phyloP scores from a whole-genome alignment of 2,329 filamentous ascomycete species.

The Penicillium sp. region DNA sequence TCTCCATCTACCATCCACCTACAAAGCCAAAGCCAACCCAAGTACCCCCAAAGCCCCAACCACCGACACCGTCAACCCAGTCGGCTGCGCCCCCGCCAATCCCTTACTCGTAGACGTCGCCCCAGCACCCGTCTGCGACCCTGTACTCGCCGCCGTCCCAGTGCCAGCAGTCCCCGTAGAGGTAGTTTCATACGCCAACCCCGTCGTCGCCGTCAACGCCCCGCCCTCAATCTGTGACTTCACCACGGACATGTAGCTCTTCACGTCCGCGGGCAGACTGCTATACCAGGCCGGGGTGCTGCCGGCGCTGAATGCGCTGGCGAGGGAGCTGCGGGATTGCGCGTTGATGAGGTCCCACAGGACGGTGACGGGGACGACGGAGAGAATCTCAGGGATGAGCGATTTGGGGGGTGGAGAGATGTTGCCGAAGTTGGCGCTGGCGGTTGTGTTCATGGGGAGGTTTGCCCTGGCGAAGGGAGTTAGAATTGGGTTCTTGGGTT shows the following conservation, averaged over 20 bases:
- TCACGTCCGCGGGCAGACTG: conserved; percentile 32
- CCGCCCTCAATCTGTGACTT: conserved; percentile 31
- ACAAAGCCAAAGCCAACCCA: conserved; percentile 27
- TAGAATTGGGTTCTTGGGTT: not conserved
- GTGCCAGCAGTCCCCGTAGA: not conserved
- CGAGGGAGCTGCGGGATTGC: conserved; percentile 30
- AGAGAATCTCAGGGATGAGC: conserved; percentile 33
- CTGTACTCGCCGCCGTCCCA: conserved; percentile 1
- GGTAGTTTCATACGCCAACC: conserved; percentile 16
- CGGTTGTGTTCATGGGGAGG: conserved; percentile 22
- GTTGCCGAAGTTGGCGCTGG: conserved; percentile 32
- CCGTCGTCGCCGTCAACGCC: conserved; percentile 30
- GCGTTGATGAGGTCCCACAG: conserved; percentile 34
- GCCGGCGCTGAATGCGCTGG: conserved; percentile 34
- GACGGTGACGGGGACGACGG: conserved; percentile 33
- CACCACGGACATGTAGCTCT: conserved; percentile 36
- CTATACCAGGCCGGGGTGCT: conserved; percentile 36
- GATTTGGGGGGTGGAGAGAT: conserved; percentile 34
- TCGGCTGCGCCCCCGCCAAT: conserved; percentile 20
- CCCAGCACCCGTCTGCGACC: conserved; percentile 3
- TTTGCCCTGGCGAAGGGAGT: conserved; percentile 10
- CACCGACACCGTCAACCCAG: conserved; percentile 20
- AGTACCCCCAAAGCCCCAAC: conserved; percentile 27
- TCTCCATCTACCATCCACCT: not conserved
- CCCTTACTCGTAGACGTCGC: conserved; percentile 21